Percentiles rank a stretch among this genome's conserved stretches.
Conservation (phyloP, 192 early-diverging fungal species). For the Entophlyctis luteolus region DNA sequence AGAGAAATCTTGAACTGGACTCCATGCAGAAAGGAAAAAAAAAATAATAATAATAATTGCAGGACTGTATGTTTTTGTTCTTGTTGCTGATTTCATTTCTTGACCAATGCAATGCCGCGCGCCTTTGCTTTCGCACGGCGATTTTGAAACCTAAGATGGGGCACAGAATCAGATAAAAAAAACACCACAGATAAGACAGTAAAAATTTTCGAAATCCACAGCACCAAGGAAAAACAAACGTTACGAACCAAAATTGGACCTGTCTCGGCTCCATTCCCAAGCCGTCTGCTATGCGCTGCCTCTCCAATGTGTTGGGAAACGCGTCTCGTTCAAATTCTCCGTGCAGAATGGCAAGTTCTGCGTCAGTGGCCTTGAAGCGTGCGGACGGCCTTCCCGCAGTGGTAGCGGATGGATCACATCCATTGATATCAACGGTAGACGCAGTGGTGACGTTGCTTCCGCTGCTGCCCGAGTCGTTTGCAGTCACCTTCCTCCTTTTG, state of each 20-base stretch:
- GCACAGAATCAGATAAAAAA: background rate
- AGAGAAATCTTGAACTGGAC: no score
- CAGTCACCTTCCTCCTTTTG: no score
- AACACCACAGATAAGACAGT: background rate
- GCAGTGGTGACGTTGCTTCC: no score
- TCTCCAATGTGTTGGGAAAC: background rate
- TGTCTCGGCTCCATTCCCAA: slow-evolving; percentile 11
- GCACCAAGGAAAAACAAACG: background rate
- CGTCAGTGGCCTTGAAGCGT: slow-evolving; percentile 9
- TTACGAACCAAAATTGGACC: slow-evolving; percentile 11
- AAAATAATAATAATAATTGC: no score
- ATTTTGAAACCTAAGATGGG: slow-evolving; percentile 8
- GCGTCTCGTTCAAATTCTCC: slow-evolving; percentile 1
- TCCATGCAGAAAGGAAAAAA: no score
- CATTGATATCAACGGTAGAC: no score
- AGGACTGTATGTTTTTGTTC: no score
- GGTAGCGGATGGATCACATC: no score
- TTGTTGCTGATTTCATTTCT: no score
- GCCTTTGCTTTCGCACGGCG: background rate
- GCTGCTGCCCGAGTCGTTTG: no score
- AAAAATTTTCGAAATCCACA: background rate
- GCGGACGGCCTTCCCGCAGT: no score
- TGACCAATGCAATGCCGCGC: background rate
- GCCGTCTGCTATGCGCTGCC: background rate
- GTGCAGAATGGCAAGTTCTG: background rate